Evolutionary conservation across 495 filamentous ascomycete genomes (phyloP).

Genomic region (Aspergillus mulundensis): DNA sequence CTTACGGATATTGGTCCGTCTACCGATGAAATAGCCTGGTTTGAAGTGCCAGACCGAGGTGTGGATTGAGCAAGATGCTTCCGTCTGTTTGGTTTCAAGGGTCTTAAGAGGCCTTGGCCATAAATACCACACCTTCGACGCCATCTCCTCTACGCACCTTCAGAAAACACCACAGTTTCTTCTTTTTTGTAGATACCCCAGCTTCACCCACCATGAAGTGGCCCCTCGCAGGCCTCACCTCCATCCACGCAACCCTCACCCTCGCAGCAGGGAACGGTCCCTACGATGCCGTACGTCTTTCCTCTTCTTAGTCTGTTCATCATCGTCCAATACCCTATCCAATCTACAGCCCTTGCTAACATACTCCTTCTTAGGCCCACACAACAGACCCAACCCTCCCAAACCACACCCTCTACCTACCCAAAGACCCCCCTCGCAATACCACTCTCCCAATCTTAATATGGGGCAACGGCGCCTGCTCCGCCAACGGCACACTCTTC

Average conservation of each 20-base stretch:
- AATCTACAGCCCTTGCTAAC: too few relatives aligned
- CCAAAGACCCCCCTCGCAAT: not conserved
- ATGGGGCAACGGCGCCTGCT: slow-evolving; percentile 11
- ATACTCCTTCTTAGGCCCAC: not conserved
- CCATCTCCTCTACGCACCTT: too few relatives aligned
- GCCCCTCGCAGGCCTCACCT: not conserved
- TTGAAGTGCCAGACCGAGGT: too few relatives aligned
- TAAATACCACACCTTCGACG: too few relatives aligned
- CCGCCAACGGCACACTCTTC: slow-evolving; percentile 6
- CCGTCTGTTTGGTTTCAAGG: too few relatives aligned
- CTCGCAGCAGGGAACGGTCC: not conserved
- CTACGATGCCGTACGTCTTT: not conserved
- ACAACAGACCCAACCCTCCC: not conserved
- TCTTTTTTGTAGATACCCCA: not conserved
- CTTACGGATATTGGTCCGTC: too few relatives aligned
- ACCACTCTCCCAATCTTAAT: not conserved
- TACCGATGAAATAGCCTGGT: too few relatives aligned
- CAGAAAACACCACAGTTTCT: not conserved
- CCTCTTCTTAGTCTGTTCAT: not conserved
- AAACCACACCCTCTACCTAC: slow-evolving; percentile 8
- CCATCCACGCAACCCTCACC: not conserved
- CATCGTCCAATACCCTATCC: not conserved
- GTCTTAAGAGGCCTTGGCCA: too few relatives aligned
- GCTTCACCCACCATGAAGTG: not conserved
- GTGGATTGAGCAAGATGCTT: too few relatives aligned